Conservation (phyloP, 2,329 filamentous ascomycete species). For the Pseudogymnoascus sp. region DNA sequence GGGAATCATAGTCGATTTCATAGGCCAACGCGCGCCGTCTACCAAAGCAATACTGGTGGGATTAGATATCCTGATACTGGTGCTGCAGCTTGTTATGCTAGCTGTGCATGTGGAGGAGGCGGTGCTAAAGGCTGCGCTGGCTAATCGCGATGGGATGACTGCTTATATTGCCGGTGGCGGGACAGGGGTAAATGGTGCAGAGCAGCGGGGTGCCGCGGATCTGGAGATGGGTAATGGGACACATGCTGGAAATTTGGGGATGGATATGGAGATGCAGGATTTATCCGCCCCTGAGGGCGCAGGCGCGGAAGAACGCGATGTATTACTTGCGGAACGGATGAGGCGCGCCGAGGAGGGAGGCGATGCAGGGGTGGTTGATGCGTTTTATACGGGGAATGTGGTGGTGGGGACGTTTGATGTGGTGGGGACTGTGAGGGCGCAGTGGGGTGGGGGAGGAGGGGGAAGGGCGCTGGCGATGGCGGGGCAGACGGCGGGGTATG, state of each 20-base stretch:
- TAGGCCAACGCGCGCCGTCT: slow-evolving; percentile 55
- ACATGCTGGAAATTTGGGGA: not conserved
- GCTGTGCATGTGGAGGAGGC: slow-evolving; percentile 54
- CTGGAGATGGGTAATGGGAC: slow-evolving; percentile 22
- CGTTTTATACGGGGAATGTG: slow-evolving; percentile 26
- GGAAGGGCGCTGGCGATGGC: slow-evolving; percentile 22
- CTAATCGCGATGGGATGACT: slow-evolving; percentile 11
- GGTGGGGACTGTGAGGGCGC: slow-evolving; percentile 23
- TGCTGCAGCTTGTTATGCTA: slow-evolving; percentile 55
- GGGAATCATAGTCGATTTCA: slow-evolving; percentile 58
- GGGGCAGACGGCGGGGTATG: not conserved
- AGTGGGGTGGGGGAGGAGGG: slow-evolving; percentile 22
- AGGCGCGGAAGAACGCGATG: slow-evolving; percentile 17
- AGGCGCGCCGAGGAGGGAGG: slow-evolving; percentile 17
- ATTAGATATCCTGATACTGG: slow-evolving; percentile 47
- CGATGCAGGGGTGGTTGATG: slow-evolving; percentile 22
- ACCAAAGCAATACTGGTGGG: slow-evolving; percentile 47
- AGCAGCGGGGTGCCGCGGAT: slow-evolving; percentile 23
- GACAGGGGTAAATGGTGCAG: slow-evolving; percentile 26
- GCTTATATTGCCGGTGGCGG: not conserved
- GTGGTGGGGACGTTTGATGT: slow-evolving; percentile 27
- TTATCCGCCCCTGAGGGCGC: slow-evolving; percentile 10
- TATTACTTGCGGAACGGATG: slow-evolving; percentile 19
- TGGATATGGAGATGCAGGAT: slow-evolving; percentile 7
- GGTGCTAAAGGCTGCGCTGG: slow-evolving; percentile 35